A percentile compares a stretch with the other conserved stretches of the same genome.
phyloP scores from a whole-genome alignment of 1,139 yeast species.

The Debaryomyces sp. region DNA sequence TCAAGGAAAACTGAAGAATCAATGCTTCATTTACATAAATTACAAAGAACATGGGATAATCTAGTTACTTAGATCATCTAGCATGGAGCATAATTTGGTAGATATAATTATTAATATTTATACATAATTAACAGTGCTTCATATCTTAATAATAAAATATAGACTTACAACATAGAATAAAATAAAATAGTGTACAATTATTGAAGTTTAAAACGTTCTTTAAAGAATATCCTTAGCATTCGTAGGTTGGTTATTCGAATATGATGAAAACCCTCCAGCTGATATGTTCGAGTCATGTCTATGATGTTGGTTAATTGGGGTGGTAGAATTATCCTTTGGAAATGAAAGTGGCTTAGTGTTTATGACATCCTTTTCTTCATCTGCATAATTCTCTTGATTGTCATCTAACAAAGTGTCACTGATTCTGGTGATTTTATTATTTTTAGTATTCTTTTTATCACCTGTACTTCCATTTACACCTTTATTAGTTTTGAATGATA shows the following conservation, averaged over 20 bases:
- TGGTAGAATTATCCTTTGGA: slow-evolving; percentile 17
- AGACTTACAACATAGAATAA: background rate
- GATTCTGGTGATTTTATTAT: slow-evolving; percentile 28
- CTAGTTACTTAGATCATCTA: background rate
- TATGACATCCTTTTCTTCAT: slow-evolving; percentile 14
- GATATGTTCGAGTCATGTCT: slow-evolving; percentile 34
- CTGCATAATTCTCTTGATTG: slow-evolving; percentile 13
- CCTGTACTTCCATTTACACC: slow-evolving; percentile 14
- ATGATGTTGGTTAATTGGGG: slow-evolving; percentile 26
- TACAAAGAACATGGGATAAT: slow-evolving; percentile 26
- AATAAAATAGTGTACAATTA: slow-evolving; percentile 7
- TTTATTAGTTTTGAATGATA: slow-evolving; percentile 25
- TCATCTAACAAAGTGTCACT: slow-evolving; percentile 34
- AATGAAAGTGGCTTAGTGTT: slow-evolving; percentile 15
- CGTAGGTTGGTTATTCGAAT: slow-evolving; percentile 32
- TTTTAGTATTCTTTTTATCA: slow-evolving; percentile 7
- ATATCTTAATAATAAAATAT: background rate
- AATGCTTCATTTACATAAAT: slow-evolving; percentile 14
- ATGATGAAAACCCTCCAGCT: slow-evolving; percentile 22
- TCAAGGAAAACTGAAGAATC: slow-evolving; percentile 8
- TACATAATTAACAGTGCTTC: background rate
- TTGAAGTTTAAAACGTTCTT: slow-evolving; percentile 4
- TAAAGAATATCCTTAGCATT: slow-evolving; percentile 31
- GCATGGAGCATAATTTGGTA: background rate
- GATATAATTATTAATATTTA: background rate